Base-by-base conservation (phyloP, 2,329 filamentous ascomycete genomes). In the Colletotrichum tanaceti region DNA sequence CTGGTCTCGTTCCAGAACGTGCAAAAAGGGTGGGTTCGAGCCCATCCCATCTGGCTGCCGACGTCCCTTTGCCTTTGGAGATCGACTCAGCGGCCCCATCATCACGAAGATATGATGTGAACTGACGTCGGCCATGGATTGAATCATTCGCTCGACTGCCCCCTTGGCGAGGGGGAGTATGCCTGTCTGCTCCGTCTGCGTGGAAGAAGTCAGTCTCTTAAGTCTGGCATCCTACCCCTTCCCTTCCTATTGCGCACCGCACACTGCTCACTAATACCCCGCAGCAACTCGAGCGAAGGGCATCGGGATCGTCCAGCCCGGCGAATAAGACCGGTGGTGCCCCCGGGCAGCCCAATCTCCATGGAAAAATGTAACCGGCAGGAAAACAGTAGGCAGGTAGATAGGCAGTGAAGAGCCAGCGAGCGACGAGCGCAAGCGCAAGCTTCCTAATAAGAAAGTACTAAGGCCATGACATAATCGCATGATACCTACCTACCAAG, bases 1-100 rank as follows among this genome's bases (percentile, higher is more conserved):
- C 62, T 63, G 65, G 65, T 63, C 58, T 61, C 54, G 63, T 68
- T 68, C 67, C 67, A 70, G 63, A 68, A 67, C 52, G 58, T 22
- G 41, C 35, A 58, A 58, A 35, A 58, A 22, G 65, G 64, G 65
- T 68, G 55, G 55, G 62, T 68, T 61, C 43, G 62, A 61, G 62
- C 52, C 55, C 55, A 46, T 65, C 62, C 39, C 49, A 61, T 60
- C 62, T 57, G 49, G 65, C 41, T 38, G 61, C n/a, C 43, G 22
- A 47, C 43, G 65, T 28, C 50, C 38, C 39, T 68, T 60, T 65
- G 62, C 54, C 62, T 60, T 50, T 60, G 43, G 55, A 22, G 65
- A 65, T 68, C 55, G 65, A 57, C 62, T 65, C 65, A 52, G 65
- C 10, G 43, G 9, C 18, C 58, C 49, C 49, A 43, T 38, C 39